phyloP scores from a whole-genome alignment of 73 alveolate species.

The Stentor roeselii region DNA sequence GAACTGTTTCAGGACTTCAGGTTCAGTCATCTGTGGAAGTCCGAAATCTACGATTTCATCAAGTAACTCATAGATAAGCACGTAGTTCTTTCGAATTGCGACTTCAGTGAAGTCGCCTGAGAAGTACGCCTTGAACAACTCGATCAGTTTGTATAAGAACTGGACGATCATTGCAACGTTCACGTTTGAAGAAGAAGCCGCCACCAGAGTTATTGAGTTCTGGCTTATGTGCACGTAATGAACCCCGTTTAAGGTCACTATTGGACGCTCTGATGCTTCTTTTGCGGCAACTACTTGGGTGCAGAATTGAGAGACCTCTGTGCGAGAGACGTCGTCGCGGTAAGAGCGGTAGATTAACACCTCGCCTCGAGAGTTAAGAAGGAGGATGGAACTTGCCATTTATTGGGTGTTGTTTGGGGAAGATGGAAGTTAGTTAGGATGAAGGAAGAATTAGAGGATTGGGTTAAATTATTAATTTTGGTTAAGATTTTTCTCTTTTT shows the following conservation, averaged over 20 bases:
- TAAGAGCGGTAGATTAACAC: conserved; percentile 93
- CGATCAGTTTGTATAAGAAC: conserved; percentile 65
- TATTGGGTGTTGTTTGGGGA: too few species aligned
- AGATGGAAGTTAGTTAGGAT: too few species aligned
- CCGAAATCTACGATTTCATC: conserved; percentile 81
- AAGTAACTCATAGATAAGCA: conserved; percentile 87
- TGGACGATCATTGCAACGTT: conserved; percentile 78
- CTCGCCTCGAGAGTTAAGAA: conserved; percentile 94
- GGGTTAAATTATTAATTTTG: conserved; percentile 1
- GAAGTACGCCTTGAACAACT: conserved; percentile 83
- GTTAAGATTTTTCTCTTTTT: not conserved
- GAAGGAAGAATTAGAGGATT: too few species aligned
- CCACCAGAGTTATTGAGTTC: conserved; percentile 77
- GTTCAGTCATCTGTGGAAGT: conserved; percentile 84
- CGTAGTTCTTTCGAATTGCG: conserved; percentile 80
- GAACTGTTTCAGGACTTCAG: conserved; percentile 85
- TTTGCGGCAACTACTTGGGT: conserved; percentile 95
- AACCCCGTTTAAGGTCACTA: conserved; percentile 89
- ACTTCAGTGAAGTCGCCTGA: conserved; percentile 80
- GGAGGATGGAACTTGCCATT: conserved; percentile 89
- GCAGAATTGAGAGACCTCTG: conserved; percentile 94
- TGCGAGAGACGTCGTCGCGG: conserved; percentile 87
- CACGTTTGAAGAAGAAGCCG: conserved; percentile 77
- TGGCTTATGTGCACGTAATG: conserved; percentile 80
- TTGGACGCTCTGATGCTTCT: conserved; percentile 96